Base-by-base conservation (phyloP, 2,329 filamentous ascomycete genomes). In the Fusarium praegraminearum region DNA sequence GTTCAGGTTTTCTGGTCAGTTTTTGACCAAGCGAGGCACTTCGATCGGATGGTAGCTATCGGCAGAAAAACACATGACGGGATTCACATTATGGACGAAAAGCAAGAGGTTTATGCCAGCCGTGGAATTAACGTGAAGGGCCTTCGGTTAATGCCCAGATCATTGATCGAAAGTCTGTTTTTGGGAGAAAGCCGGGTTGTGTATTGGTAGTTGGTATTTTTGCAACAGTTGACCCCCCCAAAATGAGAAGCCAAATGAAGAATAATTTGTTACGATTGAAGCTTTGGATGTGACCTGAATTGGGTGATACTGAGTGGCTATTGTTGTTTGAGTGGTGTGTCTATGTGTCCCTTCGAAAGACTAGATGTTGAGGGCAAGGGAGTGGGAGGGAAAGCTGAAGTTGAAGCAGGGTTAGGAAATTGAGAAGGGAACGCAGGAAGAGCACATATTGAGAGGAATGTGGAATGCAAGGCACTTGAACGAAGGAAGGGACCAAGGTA, bases 1-100 rank as follows among this genome's bases (percentile, higher is more conserved):
- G 71, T 75, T 75, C 56, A 70, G 69, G 69, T 68, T 71, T 67
- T 52, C 57, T 65, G 62, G 64, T 58, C 62, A 63, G 60, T 51
- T 62, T 69, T 70, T 33, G 55, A 69, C 60, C 28, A 58, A 65
- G 46, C 33, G 40, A 71, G 45, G 56, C 41, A 65, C 52, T 38
- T 53, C 50, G 50, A 52, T 47, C 36, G 38, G 54, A 51, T 32
- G 60, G 38, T 49, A 35, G 65, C 60, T 51, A 59, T 57, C 47
- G 24, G 55, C 36, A 47, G 63, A 51, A 64, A 67, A 32, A 32
- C 51, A 57, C 35, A 59, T 38, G 49, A 56, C 38, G 46, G 58
- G 63, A 60, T 68, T 68, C 54, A 65, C 47, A 61, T 61, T 53
- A 64, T 47, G 63, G 59, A 67, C 54, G 41, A 70, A 70, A 70